Percentiles rank a stretch among this genome's conserved stretches.
These are phyloP conservation scores for Wickerhamomyces alni DNA, from an alignment of 805 yeast genomes.

Conservation along the genomic window DNA sequence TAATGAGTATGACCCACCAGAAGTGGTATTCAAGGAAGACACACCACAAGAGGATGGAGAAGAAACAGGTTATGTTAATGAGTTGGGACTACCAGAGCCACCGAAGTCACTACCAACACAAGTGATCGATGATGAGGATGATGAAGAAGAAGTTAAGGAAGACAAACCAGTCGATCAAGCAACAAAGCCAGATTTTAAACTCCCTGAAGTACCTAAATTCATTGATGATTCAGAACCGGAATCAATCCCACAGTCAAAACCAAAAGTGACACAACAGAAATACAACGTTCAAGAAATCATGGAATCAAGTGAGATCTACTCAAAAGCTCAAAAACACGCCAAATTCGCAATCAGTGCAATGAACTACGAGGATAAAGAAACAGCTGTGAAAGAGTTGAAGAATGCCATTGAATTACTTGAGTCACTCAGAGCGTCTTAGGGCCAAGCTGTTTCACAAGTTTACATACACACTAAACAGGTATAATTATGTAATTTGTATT, in stretches of 20 bases:
- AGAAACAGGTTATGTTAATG: constrained; percentile 10
- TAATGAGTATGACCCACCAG: constrained; percentile 43
- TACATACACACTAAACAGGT: too few relatives aligned
- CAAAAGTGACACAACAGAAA: constrained; percentile 4
- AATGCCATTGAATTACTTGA: constrained; percentile 42
- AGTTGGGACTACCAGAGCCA: constrained; percentile 11
- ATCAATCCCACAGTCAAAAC: neutral
- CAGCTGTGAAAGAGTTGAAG: constrained; percentile 58
- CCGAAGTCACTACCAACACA: constrained; percentile 4
- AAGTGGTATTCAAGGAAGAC: constrained; percentile 3
- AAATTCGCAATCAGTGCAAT: constrained; percentile 75
- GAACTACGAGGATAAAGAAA: constrained; percentile 66
- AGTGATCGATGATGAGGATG: too few relatives aligned
- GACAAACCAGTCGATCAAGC: constrained; percentile 1
- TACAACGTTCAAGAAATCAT: constrained; percentile 43
- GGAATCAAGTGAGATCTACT: constrained; percentile 47
- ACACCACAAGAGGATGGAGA: constrained; percentile 2
- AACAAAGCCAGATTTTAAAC: neutral
- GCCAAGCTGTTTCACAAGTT: too few relatives aligned
- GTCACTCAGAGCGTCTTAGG: constrained; percentile 2
- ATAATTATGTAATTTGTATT: too few relatives aligned
- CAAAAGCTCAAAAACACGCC: constrained; percentile 61
- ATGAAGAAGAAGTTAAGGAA: neutral
- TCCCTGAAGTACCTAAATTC: constrained; percentile 9
- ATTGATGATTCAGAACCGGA: neutral